Percentiles rank a stretch among this genome's conserved stretches.
Evolutionary conservation across 2,329 filamentous ascomycete genomes (phyloP).

Genomic region (Colletotrichum caudatum): DNA sequence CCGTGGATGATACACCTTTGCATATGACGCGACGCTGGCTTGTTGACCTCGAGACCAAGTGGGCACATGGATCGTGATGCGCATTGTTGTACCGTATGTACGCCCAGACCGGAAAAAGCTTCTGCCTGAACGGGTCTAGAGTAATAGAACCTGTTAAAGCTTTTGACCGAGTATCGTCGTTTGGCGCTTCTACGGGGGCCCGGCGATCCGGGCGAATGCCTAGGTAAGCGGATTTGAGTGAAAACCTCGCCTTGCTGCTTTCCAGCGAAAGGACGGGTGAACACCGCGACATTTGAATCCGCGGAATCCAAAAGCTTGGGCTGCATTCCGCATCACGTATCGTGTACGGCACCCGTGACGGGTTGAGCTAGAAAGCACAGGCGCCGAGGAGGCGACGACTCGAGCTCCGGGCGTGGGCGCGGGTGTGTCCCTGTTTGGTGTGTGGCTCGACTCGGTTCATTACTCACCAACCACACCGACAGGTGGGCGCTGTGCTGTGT

Average conservation of each 20-base stretch:
- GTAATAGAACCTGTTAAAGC: too few species aligned
- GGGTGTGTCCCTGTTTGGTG: not conserved
- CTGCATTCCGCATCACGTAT: not conserved
- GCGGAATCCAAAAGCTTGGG: slow-evolving; percentile 4
- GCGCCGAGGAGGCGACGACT: not conserved
- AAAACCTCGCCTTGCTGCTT: too few species aligned
- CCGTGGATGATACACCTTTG: not conserved
- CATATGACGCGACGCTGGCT: not conserved
- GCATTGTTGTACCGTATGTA: not conserved
- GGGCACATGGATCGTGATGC: not conserved
- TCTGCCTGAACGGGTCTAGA: not conserved
- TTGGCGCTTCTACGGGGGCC: too few species aligned
- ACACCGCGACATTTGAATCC: not conserved
- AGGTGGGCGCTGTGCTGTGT: slow-evolving; percentile 24
- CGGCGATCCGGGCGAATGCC: not conserved
- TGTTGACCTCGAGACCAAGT: not conserved
- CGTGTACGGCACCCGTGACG: not conserved
- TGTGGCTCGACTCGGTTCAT: slow-evolving; percentile 18
- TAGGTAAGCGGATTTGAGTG: not conserved
- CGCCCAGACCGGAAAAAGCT: not conserved
- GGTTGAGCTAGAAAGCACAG: slow-evolving; percentile 4
- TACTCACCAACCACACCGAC: slow-evolving; percentile 12
- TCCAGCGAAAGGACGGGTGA: not conserved
- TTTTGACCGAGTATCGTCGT: not conserved
- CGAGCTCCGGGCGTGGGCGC: not conserved